A percentile compares a stretch with the other conserved stretches of the same genome.
phyloP scores from a whole-genome alignment of 2,329 filamentous ascomycete species.

The Diaporthe sp. region DNA sequence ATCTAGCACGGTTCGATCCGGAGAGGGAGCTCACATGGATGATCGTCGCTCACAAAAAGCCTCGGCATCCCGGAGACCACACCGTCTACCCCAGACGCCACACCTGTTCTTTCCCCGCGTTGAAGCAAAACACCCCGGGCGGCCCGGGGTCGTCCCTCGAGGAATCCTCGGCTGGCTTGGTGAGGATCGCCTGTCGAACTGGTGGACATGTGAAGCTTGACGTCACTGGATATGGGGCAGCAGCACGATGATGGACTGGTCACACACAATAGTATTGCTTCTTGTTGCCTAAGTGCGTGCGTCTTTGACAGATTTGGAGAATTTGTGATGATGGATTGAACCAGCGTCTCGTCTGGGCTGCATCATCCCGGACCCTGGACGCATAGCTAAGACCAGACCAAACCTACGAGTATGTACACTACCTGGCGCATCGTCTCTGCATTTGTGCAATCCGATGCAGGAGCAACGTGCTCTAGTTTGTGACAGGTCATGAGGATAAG shows the following conservation, averaged over 20 bases:
- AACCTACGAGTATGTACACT: background rate
- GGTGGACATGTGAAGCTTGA: constrained; percentile 17
- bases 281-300: background rate
- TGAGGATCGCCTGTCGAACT: constrained; percentile 3
- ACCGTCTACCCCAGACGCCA: constrained; percentile 20
- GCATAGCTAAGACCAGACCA: background rate
- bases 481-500: background rate
- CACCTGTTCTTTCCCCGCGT: constrained; percentile 24
- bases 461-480: background rate
- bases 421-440: background rate
- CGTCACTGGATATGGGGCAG: background rate
- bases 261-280: background rate
- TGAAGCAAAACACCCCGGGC: background rate
- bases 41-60: background rate
- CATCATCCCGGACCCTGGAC: constrained; percentile 9
- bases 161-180: background rate
- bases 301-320: background rate
- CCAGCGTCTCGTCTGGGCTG: constrained; percentile 1
- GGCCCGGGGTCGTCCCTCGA: constrained; percentile 12
- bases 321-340: background rate
- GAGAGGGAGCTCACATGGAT: constrained; percentile 9
- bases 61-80: constrained; percentile 4
- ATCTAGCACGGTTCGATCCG: constrained; percentile 16
- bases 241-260: background rate
- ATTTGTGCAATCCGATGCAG: background rate